Base-by-base conservation (phyloP, 768 basidiomycete species). In the Tephrocybe sp. region DNA sequence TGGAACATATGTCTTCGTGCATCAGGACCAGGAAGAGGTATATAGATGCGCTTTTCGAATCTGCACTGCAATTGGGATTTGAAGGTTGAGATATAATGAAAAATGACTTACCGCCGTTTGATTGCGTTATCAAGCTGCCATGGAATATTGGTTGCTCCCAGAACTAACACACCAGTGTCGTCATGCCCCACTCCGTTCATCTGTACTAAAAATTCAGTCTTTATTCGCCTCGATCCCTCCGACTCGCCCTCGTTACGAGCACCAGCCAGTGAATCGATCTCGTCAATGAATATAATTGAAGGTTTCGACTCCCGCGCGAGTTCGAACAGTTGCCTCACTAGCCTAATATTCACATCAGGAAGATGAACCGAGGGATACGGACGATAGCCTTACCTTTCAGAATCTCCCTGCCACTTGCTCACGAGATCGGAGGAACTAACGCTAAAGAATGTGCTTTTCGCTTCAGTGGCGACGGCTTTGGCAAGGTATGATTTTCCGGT, bases 141-240 rank as follows among this genome's bases (percentile, higher is more conserved):
- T 2, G 97, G 97, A 44, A 98, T 97, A 58, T 99, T 99, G 4
- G 97, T 99, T 8, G 97, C 97, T 25, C 95, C 97, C 18, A 99
- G 79, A 8, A 98, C 94, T 16, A 99, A 79, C 0, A 99, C 92
- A 8, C 97, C 97, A 0, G 90, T 90, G 67, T 97, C 95, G 52
- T 99, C 97, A 62, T 98, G 92, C 0, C 97, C 97, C 1, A 98
- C 96, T 32, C 97, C 97, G 55, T 98, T 92, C 93, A 98, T 98
- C 65, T 98, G 92, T n/a, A 94, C 91, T 41, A 94, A 73, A 56
- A 94, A 96, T 69, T 98, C 96, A 0, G 96, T 98, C 78, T 98
- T 98, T 66, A 98, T 98, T 28, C 96, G 81, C 57, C 95, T 74
- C n/a, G 91, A 91, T 4, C 96, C 97, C 64, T 98, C 97, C 0